Conservation (phyloP, 768 basidiomycete genomes). For the Exsudoporus frostii region DNA sequence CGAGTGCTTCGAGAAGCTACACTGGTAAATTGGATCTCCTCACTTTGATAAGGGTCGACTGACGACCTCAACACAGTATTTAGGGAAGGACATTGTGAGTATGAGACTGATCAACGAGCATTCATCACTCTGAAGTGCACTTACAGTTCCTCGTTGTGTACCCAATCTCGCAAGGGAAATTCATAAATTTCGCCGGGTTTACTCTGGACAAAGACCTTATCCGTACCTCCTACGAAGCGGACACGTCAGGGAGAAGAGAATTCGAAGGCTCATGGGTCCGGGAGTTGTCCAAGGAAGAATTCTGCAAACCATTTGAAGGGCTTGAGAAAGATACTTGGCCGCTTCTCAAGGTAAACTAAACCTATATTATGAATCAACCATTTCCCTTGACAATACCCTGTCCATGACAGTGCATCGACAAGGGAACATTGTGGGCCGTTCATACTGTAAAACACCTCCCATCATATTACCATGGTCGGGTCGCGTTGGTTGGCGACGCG, state of each 20-base stretch:
- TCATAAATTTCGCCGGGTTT: slow-evolving; percentile 65
- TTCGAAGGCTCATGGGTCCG: slow-evolving; percentile 46
- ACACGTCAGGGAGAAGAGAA: slow-evolving; percentile 10
- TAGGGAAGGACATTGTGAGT: slow-evolving; percentile 49
- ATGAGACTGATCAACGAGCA: background rate
- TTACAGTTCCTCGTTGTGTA: slow-evolving; percentile 61
- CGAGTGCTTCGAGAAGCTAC: slow-evolving; percentile 44
- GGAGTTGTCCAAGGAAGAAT: slow-evolving; percentile 42
- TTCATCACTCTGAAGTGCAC: background rate
- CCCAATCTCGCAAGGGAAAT: slow-evolving; percentile 53
- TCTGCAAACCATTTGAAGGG: slow-evolving; percentile 41
- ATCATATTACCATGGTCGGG: slow-evolving; percentile 49
- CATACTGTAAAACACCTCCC: slow-evolving; percentile 53
- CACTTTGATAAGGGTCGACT: background rate
- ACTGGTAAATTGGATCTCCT: slow-evolving; percentile 35
- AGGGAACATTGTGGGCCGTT: slow-evolving; percentile 59
- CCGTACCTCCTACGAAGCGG: slow-evolving; percentile 37
- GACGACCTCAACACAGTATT: slow-evolving; percentile 40
- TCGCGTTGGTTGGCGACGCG: slow-evolving; percentile 46
- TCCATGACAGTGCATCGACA: slow-evolving; percentile 46
- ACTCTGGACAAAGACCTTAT: slow-evolving; percentile 49
- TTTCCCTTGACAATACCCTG: slow-evolving; percentile 4
- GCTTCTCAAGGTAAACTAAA: slow-evolving; percentile 46
- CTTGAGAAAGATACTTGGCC: slow-evolving; percentile 63
- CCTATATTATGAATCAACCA: background rate